These are phyloP conservation scores for Volutella citrinella DNA, from an alignment of 2,329 filamentous ascomycete species.

Conservation along the genomic window DNA sequence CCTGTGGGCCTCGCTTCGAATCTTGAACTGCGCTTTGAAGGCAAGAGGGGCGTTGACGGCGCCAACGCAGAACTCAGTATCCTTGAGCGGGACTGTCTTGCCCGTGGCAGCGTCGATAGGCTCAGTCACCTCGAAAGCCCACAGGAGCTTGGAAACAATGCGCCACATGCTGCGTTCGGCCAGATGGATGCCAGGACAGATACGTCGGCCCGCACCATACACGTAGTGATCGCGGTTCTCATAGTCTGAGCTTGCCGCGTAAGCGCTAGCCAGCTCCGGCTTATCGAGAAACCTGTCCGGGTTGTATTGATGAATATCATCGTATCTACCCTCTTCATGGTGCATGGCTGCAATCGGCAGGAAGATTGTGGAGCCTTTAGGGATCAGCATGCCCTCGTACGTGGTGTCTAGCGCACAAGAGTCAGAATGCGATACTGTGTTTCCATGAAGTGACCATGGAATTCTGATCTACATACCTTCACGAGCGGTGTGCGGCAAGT, in stretches of 20 bases:
- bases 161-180: slow-evolving; percentile 42
- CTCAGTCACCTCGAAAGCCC: slow-evolving; percentile 15
- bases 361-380: slow-evolving; percentile 1
- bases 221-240: slow-evolving; percentile 17
- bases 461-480: too few species aligned
- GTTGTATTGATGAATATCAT: not conserved
- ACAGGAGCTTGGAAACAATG: slow-evolving; percentile 37
- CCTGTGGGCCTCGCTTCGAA: too few species aligned
- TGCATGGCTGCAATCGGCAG: not conserved
- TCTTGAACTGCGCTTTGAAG: too few species aligned
- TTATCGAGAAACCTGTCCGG: not conserved
- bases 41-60: too few species aligned
- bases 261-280: slow-evolving; percentile 1
- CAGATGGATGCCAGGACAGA: slow-evolving; percentile 42
- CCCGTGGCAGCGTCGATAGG: too few species aligned
- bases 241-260: not conserved
- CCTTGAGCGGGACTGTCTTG: too few species aligned
- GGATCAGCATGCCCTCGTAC: slow-evolving; percentile 2
- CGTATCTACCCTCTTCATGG: not conserved
- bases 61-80: too few species aligned
- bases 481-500: too few species aligned
- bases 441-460: too few species aligned
- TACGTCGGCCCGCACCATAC: slow-evolving; percentile 33
- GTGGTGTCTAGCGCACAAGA: slow-evolving; percentile 1
- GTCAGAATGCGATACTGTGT: too few species aligned